These are phyloP conservation scores for Gastrolobium bilobum DNA, from an alignment of 306 rosid genomes.

Conservation along the genomic window DNA sequence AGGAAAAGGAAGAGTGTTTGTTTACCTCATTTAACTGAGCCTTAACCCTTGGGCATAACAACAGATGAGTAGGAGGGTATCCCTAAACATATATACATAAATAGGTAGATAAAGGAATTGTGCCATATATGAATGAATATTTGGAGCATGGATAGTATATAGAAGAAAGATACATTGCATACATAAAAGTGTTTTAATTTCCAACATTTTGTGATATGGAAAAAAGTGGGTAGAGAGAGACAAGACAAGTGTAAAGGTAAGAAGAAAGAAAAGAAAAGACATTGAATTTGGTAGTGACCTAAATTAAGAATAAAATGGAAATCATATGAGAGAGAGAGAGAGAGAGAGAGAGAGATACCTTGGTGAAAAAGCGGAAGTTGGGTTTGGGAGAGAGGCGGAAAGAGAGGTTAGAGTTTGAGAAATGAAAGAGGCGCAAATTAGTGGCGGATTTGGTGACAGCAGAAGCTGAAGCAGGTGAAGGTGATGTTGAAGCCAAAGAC, in stretches of 20 bases:
- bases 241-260: neutral
- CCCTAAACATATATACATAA: slow-evolving; percentile 53
- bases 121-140: neutral
- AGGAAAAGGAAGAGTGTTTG: slow-evolving; percentile 29
- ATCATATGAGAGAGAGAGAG: neutral
- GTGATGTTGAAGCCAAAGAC: slow-evolving; percentile 49
- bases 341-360: slow-evolving; percentile 50
- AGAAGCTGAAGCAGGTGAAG: slow-evolving; percentile 40
- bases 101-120: slow-evolving; percentile 3
- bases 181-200: neutral
- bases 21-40: slow-evolving; percentile 69
- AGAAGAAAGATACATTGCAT: neutral
- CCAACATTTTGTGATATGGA: neutral
- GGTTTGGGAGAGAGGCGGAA: slow-evolving; percentile 62
- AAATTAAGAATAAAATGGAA: neutral
- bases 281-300: neutral
- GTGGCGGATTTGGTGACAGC: slow-evolving; percentile 54
- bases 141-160: neutral
- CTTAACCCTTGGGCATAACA: slow-evolving; percentile 53
- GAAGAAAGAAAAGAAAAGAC: neutral
- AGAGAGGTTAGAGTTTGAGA: slow-evolving; percentile 50
- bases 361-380: slow-evolving; percentile 57
- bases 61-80: slow-evolving; percentile 44
- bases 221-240: neutral
- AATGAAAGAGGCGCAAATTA: slow-evolving; percentile 39